These are phyloP conservation scores for Acer yangbiense DNA, from an alignment of 345 rosid species.

Conservation along the genomic window DNA sequence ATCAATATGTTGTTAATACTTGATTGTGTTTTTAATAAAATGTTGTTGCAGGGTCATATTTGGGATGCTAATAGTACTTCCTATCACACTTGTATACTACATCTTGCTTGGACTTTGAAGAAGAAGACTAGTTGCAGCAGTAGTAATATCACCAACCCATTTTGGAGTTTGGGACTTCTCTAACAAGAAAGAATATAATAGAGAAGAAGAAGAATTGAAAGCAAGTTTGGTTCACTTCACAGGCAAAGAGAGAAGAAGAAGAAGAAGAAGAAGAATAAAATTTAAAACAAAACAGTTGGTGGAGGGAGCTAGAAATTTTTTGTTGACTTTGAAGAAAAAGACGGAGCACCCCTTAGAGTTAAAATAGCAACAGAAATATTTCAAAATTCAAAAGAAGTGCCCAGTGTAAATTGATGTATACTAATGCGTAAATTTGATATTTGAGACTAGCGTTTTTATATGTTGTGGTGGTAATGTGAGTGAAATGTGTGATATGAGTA, in stretches of 20 bases:
- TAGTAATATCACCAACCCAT: conserved; percentile 11
- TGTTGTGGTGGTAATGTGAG: no score
- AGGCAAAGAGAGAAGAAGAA: no score
- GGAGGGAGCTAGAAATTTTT: not conserved
- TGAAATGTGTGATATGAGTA: no score
- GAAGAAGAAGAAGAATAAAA: no score
- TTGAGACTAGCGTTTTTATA: no score
- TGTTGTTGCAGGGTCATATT: conserved; percentile 51
- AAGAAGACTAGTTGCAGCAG: conserved; percentile 15
- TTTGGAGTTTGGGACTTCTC: conserved; percentile 21
- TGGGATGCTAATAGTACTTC: conserved; percentile 62
- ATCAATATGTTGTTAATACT: not conserved
- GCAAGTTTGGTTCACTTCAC: not conserved
- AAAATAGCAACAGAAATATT: no score
- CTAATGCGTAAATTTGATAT: no score
- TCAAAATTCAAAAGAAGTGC: no score
- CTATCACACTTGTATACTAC: conserved; percentile 56
- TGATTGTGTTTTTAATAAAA: not conserved
- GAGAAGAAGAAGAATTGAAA: not conserved
- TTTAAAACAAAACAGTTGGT: not conserved
- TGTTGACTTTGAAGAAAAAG: no score
- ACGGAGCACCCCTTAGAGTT: no score
- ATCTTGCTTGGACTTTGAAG: conserved; percentile 50
- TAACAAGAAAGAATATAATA: conserved; percentile 14
- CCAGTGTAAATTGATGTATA: no score